Evolutionary conservation across 1,284 basidiomycete genomes (phyloP).

Genomic region (Sparassis latifolia): DNA sequence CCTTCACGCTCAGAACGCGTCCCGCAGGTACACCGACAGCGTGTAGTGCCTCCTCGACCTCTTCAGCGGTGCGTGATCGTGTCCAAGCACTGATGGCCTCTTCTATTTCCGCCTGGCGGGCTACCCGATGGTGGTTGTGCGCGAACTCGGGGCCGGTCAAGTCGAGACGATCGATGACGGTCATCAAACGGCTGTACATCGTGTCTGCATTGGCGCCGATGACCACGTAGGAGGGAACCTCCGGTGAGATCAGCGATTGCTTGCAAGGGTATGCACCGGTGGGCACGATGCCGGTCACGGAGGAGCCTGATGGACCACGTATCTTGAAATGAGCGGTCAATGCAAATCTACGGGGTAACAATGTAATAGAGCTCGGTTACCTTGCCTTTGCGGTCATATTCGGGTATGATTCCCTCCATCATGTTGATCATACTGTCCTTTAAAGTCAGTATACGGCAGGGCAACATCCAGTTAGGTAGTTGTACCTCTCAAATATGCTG

Average conservation of each 20-base stretch:
- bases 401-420: conserved; percentile 74
- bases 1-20: conserved; percentile 52
- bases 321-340: conserved; percentile 29
- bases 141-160: conserved; percentile 47
- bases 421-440: conserved; percentile 59
- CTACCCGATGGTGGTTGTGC: conserved; percentile 59
- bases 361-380: conserved; percentile 21
- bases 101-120: conserved; percentile 53
- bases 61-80: conserved; percentile 44
- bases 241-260: conserved; percentile 34
- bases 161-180: conserved; percentile 48
- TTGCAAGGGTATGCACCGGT: conserved; percentile 66
- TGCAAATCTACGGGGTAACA: background rate
- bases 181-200: conserved; percentile 62
- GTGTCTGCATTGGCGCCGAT: conserved; percentile 68
- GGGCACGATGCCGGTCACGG: conserved; percentile 66
- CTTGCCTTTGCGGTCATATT: conserved; percentile 65
- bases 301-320: conserved; percentile 66
- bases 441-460: background rate
- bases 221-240: conserved; percentile 48
- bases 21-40: conserved; percentile 61
- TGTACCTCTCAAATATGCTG: conserved; percentile 63
- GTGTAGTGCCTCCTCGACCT: conserved; percentile 48
- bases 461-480: background rate
- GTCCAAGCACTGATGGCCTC: conserved; percentile 57